Base-by-base conservation (phyloP, 192 early-diverging fungal species). In the Backusella morwellensis region DNA sequence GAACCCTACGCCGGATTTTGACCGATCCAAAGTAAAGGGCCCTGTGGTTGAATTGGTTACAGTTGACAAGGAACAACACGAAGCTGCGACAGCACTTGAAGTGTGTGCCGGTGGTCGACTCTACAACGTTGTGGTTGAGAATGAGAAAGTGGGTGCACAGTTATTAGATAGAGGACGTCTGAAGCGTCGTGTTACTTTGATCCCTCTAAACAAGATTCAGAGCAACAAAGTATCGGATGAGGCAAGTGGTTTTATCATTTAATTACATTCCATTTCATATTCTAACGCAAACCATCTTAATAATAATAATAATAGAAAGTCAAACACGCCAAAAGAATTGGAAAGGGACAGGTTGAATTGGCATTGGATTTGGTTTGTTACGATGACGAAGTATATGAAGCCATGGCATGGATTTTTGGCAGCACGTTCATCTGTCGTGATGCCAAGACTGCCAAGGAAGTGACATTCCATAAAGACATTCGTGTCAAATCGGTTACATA, bases 161-260 rank as follows among this genome's bases (percentile, higher is more conserved):
- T 82, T 99, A 42, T 80, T 99, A 15, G 85, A 95, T 70, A 86
- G 89, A 19, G 97, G 97, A 35, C 86, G 85, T 71, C 82, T 99
- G 9, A 85, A 86, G 35, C 91, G 90, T 34, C 88, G 96, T 0
- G 91, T 94, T 15, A 99, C 97, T 2, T 89, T 99, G 19, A 96
- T 99, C 63, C 98, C 97, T 19, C 84, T 99, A n/a, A 98, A 98
- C 90, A 97, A 96, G 82, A 98, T 99, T 63, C 76, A 81, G n/a
- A 78, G 87, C 1, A 87, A 81, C 38, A 87, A 75, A 74, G 80
- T 88, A 7, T 82, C 87, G 8, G 84, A 91, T 9, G 87, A 88
- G 78, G 85, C 85, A 78, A 66, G 47, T 26, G 19, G 23, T 12
- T 44, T 7, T n/a, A 41, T 14, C 0, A 4, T 0, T 68, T 23